Percentiles rank a stretch among this genome's conserved stretches.
Conservation (phyloP, 257 asterid genomes). For the Avicennia marina region DNA sequence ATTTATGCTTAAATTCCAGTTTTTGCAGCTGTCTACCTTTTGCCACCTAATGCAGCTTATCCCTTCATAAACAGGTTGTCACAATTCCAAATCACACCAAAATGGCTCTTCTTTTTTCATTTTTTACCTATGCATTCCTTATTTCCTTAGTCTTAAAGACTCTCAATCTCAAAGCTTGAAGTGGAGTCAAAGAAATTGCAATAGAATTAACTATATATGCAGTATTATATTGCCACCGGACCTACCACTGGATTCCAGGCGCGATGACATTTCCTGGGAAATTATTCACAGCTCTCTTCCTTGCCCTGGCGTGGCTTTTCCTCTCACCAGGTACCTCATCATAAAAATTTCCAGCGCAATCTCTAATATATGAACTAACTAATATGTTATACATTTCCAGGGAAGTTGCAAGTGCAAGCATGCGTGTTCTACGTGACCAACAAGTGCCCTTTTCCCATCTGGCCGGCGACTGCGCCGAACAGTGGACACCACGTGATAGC, state of each 20-base stretch:
- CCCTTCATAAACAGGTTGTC: too few species aligned
- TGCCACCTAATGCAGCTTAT: too few species aligned
- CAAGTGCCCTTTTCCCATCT: slow-evolving; percentile 75
- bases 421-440: slow-evolving; percentile 58
- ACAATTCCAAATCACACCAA: too few species aligned
- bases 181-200: slow-evolving; percentile 52
- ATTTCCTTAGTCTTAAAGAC: slow-evolving; percentile 38
- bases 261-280: slow-evolving; percentile 31
- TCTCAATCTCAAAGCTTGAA: slow-evolving; percentile 41
- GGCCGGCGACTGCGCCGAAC: slow-evolving; percentile 87
- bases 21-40: too few species aligned
- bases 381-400: slow-evolving; percentile 26
- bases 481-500: slow-evolving; percentile 61
- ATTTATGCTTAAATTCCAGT: too few species aligned
- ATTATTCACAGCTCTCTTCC: slow-evolving; percentile 3
- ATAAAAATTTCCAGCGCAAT: too few species aligned
- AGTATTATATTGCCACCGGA: not conserved
- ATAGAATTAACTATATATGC: not conserved
- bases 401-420: slow-evolving; percentile 28
- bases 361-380: too few species aligned
- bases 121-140: too few species aligned
- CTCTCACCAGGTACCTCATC: slow-evolving; percentile 35
- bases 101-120: too few species aligned
- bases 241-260: not conserved
- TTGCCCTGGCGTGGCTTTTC: slow-evolving; percentile 26